A percentile compares a stretch with the other conserved stretches of the same genome.
These are phyloP conservation scores for Physaria fendleri DNA, from an alignment of 345 rosid species.

Conservation along the genomic window DNA sequence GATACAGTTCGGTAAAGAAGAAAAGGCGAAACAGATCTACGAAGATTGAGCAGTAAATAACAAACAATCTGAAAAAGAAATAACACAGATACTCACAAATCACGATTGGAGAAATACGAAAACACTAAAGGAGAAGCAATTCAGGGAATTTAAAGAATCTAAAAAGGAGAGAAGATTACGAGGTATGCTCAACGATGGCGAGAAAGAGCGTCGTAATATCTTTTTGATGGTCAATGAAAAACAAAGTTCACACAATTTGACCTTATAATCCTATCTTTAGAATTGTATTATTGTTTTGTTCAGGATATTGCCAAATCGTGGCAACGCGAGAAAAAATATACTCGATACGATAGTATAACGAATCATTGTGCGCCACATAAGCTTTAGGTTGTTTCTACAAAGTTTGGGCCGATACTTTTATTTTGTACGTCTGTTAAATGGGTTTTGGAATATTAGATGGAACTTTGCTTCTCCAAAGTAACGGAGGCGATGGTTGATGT, in stretches of 20 bases:
- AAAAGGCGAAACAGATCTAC: conserved; percentile 4
- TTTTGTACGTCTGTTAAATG: not conserved
- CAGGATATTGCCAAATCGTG: conserved; percentile 20
- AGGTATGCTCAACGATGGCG: too few relatives aligned
- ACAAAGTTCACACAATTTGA: conserved; percentile 28
- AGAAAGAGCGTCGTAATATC: conserved; percentile 27
- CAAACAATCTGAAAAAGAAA: conserved; percentile 5
- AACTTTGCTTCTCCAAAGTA: too few relatives aligned
- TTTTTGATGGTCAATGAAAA: conserved; percentile 29
- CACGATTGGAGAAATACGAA: not conserved
- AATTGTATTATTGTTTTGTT: not conserved
- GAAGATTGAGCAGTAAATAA: not conserved
- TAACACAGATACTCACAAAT: conserved; percentile 9
- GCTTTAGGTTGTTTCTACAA: not conserved
- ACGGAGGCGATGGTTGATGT: too few relatives aligned
- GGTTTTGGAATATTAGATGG: too few relatives aligned
- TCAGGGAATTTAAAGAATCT: not conserved
- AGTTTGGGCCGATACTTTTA: conserved; percentile 17
- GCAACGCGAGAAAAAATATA: not conserved
- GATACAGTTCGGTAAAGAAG: not conserved
- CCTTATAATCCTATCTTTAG: conserved; percentile 3
- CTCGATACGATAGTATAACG: conserved; percentile 27
- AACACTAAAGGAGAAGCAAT: not conserved
- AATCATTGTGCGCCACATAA: conserved; percentile 16
- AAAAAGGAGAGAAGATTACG: conserved; percentile 5